Base-by-base conservation (phyloP, 768 basidiomycete species). In the Inosperma sp. region DNA sequence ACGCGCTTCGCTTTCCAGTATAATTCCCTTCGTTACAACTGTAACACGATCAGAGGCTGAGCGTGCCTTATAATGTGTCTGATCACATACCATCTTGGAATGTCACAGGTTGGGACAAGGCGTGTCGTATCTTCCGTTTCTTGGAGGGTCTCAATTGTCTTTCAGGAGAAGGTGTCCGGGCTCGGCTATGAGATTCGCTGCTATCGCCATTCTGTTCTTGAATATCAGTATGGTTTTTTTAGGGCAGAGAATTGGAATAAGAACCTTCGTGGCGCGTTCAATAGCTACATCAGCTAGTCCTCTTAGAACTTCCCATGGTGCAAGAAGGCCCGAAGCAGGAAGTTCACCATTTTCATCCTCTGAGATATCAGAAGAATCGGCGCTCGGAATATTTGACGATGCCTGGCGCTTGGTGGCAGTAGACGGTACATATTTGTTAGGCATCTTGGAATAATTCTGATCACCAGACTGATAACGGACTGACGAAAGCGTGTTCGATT, bases 1-100 rank as follows among this genome's bases (percentile, higher is more conserved):
- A 51, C 83, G 82, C 2, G 91, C 94, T 62, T 96, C 92, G 21
- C 76, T 73, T 63, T 93, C 91, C 2, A 83, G 68, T 36, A 96
- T 81, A 55, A 90, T 76, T 34, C 81, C 82, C 68, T 93, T 91
- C 1, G 86, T 87, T 43, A 95, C 90, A 44, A 91, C 92, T 89
- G 57, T 37, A 42, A 52, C 49, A 37, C 30, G 21, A 50, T 48
- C 42, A 52, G 42, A 52, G 53, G 34, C 52, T n/a, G n/a, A 54
- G 43, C 51, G 44, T 51, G 48, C 39, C 34, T 16, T 25, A 29
- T 37, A 45, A 35, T 17, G 40, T 30, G 34, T 35, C 30, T 12
- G 26, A 54, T 16, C 31, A 43, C 36, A 37, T 50, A 90, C 90
- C 87, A 65, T 95, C 91, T 22, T 86, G 87, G 63, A 86, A 89